Evolutionary conservation across 1,284 basidiomycete species (phyloP).

Genomic region (Cryptococcus floricola): DNA sequence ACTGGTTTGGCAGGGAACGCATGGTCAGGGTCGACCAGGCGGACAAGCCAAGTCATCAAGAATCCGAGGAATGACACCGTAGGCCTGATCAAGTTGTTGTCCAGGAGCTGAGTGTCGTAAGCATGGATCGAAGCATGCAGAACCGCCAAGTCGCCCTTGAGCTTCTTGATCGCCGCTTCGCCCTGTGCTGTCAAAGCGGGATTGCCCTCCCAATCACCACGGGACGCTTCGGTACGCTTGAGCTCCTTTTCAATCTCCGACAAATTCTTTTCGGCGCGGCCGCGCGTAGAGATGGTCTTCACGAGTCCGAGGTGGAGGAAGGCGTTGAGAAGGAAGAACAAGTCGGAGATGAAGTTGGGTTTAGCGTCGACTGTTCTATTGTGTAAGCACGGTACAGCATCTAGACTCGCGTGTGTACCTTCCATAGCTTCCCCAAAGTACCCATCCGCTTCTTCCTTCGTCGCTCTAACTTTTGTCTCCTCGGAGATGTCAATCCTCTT

Average conservation of each 20-base stretch:
- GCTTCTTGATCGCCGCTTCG: slow-evolving; percentile 57
- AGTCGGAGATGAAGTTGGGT: slow-evolving; percentile 87
- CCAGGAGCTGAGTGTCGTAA: slow-evolving; percentile 78
- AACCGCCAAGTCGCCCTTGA: slow-evolving; percentile 67
- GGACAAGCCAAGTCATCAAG: slow-evolving; percentile 89
- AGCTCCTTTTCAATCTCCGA: slow-evolving; percentile 74
- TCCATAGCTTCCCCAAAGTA: slow-evolving; percentile 61
- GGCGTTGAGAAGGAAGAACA: slow-evolving; percentile 83
- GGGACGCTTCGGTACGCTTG: slow-evolving; percentile 68
- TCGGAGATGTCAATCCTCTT: slow-evolving; percentile 70
- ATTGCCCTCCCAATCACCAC: slow-evolving; percentile 59
- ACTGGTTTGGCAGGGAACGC: slow-evolving; percentile 68
- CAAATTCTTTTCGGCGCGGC: slow-evolving; percentile 65
- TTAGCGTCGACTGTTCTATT: slow-evolving; percentile 16
- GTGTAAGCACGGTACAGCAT: background rate
- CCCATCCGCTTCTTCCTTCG: slow-evolving; percentile 68
- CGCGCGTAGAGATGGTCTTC: slow-evolving; percentile 70
- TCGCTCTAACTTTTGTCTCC: slow-evolving; percentile 87
- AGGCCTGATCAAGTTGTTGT: slow-evolving; percentile 76
- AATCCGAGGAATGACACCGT: slow-evolving; percentile 82
- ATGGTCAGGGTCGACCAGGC: slow-evolving; percentile 81
- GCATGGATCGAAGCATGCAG: slow-evolving; percentile 68
- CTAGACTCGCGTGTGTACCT: slow-evolving; percentile 2
- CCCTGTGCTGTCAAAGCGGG: slow-evolving; percentile 57
- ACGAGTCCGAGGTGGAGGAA: slow-evolving; percentile 82